Conservation (phyloP, 148 eudicot genomes). For the Rhododendron simsii region DNA sequence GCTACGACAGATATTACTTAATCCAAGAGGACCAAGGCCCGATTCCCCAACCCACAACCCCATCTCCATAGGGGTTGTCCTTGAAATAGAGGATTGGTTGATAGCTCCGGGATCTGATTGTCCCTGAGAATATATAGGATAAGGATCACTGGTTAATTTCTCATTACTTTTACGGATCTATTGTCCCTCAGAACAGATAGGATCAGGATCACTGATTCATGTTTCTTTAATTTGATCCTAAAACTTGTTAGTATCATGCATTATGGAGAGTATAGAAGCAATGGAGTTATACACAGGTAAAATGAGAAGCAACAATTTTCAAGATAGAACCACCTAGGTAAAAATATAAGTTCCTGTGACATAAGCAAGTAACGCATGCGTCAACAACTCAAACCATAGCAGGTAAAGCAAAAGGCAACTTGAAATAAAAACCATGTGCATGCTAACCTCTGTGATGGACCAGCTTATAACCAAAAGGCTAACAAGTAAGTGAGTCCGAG, state of each 20-base stretch:
- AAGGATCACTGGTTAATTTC: too few relatives aligned
- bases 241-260: neutral
- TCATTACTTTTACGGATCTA: too few relatives aligned
- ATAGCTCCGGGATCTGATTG: neutral
- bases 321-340: neutral
- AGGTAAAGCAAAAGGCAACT: neutral
- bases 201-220: neutral
- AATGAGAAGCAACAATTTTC: neutral
- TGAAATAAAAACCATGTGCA: neutral
- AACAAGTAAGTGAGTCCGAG: constrained; percentile 65
- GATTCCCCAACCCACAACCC: too few relatives aligned
- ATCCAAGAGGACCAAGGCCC: too few relatives aligned
- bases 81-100: neutral
- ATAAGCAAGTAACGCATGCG: neutral
- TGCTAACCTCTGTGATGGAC: constrained; percentile 79
- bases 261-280: neutral
- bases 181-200: neutral
- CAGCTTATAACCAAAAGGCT: constrained; percentile 88
- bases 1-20: too few relatives aligned
- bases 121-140: neutral
- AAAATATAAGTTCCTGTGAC: neutral
- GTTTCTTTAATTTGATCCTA: too few relatives aligned
- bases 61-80: too few relatives aligned
- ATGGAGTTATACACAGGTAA: neutral
- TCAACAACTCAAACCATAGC: neutral